Percentiles rank a stretch among this genome's conserved stretches.
These are phyloP conservation scores for Panaeolus papilionaceus DNA, from an alignment of 768 basidiomycete species.

Conservation along the genomic window DNA sequence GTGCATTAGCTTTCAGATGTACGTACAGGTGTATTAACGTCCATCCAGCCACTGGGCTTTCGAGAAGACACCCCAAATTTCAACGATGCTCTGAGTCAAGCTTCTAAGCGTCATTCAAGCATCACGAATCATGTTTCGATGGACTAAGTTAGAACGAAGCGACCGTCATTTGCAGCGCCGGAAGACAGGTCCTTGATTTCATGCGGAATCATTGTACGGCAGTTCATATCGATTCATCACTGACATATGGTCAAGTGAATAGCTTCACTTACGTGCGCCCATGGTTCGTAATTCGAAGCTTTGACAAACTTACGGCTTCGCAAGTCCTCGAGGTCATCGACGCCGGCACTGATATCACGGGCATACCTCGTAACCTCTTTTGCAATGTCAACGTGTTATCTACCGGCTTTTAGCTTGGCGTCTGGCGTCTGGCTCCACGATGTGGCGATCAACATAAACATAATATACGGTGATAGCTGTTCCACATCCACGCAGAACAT, in stretches of 20 bases:
- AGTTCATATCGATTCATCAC: background rate
- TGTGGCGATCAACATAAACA: background rate
- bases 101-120: too few species aligned
- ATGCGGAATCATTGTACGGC: background rate
- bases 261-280: background rate
- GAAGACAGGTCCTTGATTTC: background rate
- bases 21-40: background rate
- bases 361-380: background rate
- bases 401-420: background rate
- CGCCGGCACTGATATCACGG: slow-evolving; percentile 1
- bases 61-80: background rate
- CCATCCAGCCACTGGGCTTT: background rate
- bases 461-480: background rate
- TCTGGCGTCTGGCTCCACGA: background rate
- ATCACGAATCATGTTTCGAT: background rate
- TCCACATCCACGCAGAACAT: background rate
- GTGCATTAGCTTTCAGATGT: background rate
- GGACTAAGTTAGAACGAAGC: background rate
- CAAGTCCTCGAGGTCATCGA: slow-evolving; percentile 7
- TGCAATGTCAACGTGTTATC: background rate
- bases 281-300: background rate
- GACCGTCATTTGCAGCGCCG: background rate
- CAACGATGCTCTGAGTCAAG: background rate
- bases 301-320: slow-evolving; percentile 3
- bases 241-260: background rate